A percentile compares a stretch with the other conserved stretches of the same genome.
These are phyloP conservation scores for Exophiala calicioides DNA, from an alignment of 2,329 filamentous ascomycete species.

Conservation along the genomic window DNA sequence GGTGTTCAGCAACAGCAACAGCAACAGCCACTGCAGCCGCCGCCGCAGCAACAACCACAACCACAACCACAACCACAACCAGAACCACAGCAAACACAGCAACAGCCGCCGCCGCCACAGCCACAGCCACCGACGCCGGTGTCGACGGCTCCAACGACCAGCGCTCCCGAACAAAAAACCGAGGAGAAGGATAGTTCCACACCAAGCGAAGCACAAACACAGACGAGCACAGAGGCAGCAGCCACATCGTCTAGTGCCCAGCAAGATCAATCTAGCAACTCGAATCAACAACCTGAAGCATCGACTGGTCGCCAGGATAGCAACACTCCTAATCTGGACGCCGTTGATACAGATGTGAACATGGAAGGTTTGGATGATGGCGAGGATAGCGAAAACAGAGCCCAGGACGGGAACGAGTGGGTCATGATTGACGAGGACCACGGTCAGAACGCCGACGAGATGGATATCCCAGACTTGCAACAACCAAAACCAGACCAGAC, in stretches of 20 bases:
- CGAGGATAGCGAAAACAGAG: conserved; percentile 39
- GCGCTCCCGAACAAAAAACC: not conserved
- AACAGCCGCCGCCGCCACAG: not conserved
- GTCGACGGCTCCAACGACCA: too few species aligned
- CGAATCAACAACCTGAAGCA: conserved; percentile 4
- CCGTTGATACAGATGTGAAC: conserved; percentile 48
- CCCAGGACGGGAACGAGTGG: conserved; percentile 66
- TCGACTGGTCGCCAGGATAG: conserved; percentile 4
- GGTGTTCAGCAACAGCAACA: conserved; percentile 28
- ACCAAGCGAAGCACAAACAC: conserved; percentile 5
- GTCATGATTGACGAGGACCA: conserved; percentile 68
- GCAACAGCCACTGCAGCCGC: conserved; percentile 44
- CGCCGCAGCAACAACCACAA: too few species aligned
- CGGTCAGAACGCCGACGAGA: conserved; percentile 11
- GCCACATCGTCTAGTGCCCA: conserved; percentile 6
- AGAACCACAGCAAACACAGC: not conserved
- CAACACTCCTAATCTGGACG: conserved; percentile 29
- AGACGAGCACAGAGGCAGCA: not conserved
- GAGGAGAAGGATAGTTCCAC: conserved; percentile 3
- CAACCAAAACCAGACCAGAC: not conserved
- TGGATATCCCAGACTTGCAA: conserved; percentile 7
- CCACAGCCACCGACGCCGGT: conserved; percentile 1
- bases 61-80: not conserved
- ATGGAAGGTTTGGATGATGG: conserved; percentile 58
- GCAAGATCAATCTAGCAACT: not conserved